Base-by-base conservation (phyloP, 805 yeast genomes). In the Yarrowia deformans region DNA sequence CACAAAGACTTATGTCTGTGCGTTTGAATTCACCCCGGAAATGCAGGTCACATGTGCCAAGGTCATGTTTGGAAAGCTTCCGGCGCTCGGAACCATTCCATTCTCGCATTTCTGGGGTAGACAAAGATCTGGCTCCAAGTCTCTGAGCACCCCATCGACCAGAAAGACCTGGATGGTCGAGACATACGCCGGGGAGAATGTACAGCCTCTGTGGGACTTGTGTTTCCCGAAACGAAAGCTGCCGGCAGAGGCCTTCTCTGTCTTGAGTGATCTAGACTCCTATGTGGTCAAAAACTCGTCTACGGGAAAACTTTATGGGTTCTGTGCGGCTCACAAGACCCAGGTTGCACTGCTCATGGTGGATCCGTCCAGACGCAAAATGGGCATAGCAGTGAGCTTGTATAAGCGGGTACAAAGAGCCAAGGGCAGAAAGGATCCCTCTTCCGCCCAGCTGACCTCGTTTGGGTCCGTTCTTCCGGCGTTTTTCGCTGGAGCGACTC, bases 11-110 rank as follows among this genome's bases (percentile, higher is more conserved):
- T 87, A 87, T 73, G 76, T 87, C 58, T 87, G 90, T 73, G 83
- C 87, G 67, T 87, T 84, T 73, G 90, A 87, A 75, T 87, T 85
- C 74, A 86, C 90, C 0, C 76, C 79, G 19, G 82, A 81, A 72
- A 88, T 84, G 1, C 76, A 87, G 54, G 79, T 81, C 39, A 82
- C 85, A 68, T 72, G 85, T 39, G 86, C 84, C 3, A 81, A 82
- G 8, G 83, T 85, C 2, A 74, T 87, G 61, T 84, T 87, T 83
- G 90, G 90, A 2, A 82, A 81, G 58, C 72, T 79, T n/a, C 77
- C 77, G 16, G 81, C 90, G 0, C 81, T 79, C 46, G 90, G 90
- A 0, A 78, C 82, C 52, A 82, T 87, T 34, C 89, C 90, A 0
- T 56, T 56, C 10, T 56, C 63, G 0, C 46, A 56, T n/a, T 56